Percentiles rank a stretch among this genome's conserved stretches.
Conservation (phyloP, 2,329 filamentous ascomycete species). For the Sordariomycetes sp. region DNA sequence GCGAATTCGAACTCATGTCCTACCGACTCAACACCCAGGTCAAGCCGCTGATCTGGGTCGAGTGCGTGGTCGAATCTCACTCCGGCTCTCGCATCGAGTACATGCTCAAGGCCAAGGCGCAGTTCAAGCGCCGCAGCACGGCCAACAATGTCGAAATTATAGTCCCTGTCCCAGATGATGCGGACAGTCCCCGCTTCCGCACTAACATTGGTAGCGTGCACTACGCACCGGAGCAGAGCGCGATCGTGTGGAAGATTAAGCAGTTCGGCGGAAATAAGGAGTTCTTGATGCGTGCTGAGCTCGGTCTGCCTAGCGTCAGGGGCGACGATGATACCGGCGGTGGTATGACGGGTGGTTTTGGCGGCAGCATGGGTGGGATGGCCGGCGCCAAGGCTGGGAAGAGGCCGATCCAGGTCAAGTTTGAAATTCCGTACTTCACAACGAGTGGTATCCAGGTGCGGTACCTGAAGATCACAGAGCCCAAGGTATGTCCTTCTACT, state of each 20-base stretch:
- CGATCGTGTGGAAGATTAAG: conserved; percentile 99
- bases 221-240: conserved; percentile 93
- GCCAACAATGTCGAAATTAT: conserved; percentile 99
- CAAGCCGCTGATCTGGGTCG: conserved; percentile 97
- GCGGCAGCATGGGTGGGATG: conserved; percentile 91
- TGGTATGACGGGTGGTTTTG: conserved; percentile 96
- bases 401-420: conserved; percentile 96
- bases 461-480: conserved; percentile 98
- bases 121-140: conserved; percentile 96
- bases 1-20: conserved; percentile 98
- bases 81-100: conserved; percentile 95
- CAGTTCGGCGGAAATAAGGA: conserved; percentile 98
- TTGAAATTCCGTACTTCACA: conserved; percentile 99
- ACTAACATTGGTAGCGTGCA: conserved; percentile 97
- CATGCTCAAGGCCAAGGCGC: conserved; percentile 95
- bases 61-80: conserved; percentile 94
- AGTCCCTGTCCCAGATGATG: conserved; percentile 94
- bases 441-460: conserved; percentile 97
- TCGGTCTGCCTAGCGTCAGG: conserved; percentile 86
- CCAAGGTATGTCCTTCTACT: conserved; percentile 67
- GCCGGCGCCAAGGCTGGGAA: conserved; percentile 79
- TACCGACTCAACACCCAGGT: conserved; percentile 98
- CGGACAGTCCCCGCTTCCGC: conserved; percentile 89
- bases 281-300: conserved; percentile 95
- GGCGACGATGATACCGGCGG: conserved; percentile 93